These are phyloP conservation scores for Aspergillus saccharolyticus DNA, from an alignment of 495 filamentous ascomycete genomes.

Conservation along the genomic window DNA sequence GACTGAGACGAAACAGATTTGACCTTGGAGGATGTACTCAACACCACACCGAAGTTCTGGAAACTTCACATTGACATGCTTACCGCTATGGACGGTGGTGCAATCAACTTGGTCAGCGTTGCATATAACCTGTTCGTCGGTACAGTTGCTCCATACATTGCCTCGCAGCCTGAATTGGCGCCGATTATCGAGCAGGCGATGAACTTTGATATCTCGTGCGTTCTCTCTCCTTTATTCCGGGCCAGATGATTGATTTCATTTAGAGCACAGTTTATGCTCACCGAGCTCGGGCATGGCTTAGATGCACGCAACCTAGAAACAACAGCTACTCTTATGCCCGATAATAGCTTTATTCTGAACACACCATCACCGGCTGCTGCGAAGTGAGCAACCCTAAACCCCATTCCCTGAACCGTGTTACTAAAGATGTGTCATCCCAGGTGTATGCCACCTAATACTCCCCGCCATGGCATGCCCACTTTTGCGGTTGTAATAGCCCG, in stretches of 20 bases:
- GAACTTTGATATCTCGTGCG: background rate
- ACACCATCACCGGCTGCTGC: background rate
- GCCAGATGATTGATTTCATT: background rate
- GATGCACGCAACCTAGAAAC: background rate
- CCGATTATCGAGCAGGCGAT: background rate
- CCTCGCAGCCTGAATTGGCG: background rate
- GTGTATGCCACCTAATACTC: slow-evolving; percentile 19
- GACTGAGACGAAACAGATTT: background rate
- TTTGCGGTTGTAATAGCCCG: slow-evolving; percentile 31
- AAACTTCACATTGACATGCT: background rate
- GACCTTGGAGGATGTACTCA: slow-evolving; percentile 1
- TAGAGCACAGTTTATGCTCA: background rate
- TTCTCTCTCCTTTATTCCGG: background rate
- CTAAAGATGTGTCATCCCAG: background rate
- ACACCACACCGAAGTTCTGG: background rate
- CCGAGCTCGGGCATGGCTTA: background rate
- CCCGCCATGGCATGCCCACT: slow-evolving; percentile 17
- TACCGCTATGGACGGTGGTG: background rate
- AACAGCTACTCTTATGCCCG: background rate
- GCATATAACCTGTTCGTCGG: background rate
- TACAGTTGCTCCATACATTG: background rate
- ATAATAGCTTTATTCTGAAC: background rate
- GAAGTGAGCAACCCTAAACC: slow-evolving; percentile 18
- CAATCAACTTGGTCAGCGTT: background rate
- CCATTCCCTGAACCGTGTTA: background rate